Base-by-base conservation (phyloP, 768 basidiomycete genomes). In the Tylopilus rubrobrunneus region DNA sequence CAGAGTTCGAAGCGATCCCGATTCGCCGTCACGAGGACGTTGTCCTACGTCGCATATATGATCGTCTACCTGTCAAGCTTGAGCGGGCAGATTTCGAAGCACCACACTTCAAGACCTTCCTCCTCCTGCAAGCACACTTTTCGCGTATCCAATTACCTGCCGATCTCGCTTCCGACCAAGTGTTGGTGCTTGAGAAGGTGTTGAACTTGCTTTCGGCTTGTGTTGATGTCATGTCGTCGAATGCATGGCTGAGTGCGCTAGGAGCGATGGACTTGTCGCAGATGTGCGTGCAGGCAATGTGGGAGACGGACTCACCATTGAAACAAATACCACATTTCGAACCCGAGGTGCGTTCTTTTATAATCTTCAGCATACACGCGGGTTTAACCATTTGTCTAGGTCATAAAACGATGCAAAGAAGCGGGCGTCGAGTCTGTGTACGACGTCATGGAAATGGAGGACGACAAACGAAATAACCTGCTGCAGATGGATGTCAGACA, bases 371-470 rank as follows among this genome's bases (percentile, higher is more conserved):
- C 15, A 2, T 19, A 5, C 6, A 43, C 7, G 15, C 15, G 28
- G 15, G 36, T 11, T 31, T 60, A 29, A 60, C 57, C 21, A 21
- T 45, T 19, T 48, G 49, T 28, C 2, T 58, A 91, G 87, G 84
- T 89, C 41, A 75, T 98, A 66, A 81, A 84, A 63, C 83, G 94
- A 10, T 98, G 94, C 76, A 89, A 89, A 66, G 82, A 78, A 0
- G 88, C 85, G 7, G 81, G 81, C 8, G 76, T 97, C 50, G 91
- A 92, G 55, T 89, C 90, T 1, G 94, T 99, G 0, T 97, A 98
- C 67, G 97, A 98, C 67, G 80, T 98, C 57, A 97, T 98, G 91
- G 97, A 98, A 69, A 85, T 98, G 84, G 97, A 98, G 65, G 96
- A 98, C 62, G 87, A 89, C 54, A 79, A 90, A 65, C 82, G 97